phyloP scores from a whole-genome alignment of 2,329 filamentous ascomycete genomes.

The Xylaria sp. region DNA sequence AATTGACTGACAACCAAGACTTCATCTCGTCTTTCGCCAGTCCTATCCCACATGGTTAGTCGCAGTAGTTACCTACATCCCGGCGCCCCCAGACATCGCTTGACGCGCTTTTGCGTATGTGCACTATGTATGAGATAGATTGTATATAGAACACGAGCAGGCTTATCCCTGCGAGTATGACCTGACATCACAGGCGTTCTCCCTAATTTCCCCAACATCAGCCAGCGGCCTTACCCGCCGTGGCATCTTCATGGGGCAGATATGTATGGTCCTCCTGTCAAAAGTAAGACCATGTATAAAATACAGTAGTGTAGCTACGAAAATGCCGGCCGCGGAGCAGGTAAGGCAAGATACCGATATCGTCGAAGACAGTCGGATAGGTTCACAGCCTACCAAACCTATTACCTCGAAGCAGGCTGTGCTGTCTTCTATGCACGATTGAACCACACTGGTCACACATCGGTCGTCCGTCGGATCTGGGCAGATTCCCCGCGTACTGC shows the following conservation, averaged over 20 bases:
- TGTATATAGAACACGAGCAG: not conserved
- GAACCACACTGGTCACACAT: too few relatives aligned
- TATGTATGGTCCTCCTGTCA: not conserved
- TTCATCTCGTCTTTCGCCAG: not conserved
- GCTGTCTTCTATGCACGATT: too few relatives aligned
- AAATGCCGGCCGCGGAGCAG: not conserved
- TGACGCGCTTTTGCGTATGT: not conserved
- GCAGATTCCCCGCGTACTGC: too few relatives aligned
- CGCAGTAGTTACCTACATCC: not conserved
- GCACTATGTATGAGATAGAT: not conserved
- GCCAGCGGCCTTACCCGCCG: not conserved
- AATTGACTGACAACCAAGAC: too few relatives aligned
- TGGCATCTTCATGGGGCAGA: not conserved
- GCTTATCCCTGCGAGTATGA: constrained; percentile 7
- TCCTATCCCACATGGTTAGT: constrained; percentile 22
- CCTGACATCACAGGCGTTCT: not conserved
- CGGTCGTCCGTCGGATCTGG: not conserved
- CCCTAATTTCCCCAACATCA: not conserved
- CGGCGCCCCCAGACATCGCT: not conserved
- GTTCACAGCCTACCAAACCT: not conserved
- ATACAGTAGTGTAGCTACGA: not conserved
- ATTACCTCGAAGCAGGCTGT: not conserved
- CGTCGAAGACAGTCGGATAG: too few relatives aligned
- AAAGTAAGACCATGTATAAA: too few relatives aligned
- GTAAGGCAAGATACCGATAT: not conserved